Base-by-base conservation (phyloP, 495 filamentous ascomycete species). In the Podospora didyma region DNA sequence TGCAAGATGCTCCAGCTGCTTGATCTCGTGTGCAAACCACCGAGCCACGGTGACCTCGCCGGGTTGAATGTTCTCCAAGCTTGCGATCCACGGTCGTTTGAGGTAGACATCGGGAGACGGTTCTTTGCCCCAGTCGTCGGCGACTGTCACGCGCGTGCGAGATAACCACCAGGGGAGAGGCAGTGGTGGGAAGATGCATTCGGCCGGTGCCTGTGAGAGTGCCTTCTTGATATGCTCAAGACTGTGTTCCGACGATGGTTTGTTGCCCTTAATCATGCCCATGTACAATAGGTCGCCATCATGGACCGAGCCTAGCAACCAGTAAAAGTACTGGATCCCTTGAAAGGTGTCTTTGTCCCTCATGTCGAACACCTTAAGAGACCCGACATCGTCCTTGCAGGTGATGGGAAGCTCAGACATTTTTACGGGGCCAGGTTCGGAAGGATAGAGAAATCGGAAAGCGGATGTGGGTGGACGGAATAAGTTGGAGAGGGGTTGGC, bases 21-120 rank as follows among this genome's bases (percentile, higher is more conserved):
- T 46, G 44, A 46, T 46, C 44, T 46, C 44, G n/a, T 46, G 44
- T 20, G 44, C 44, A 46, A 46, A 46, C 44, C 44, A 46, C 44
- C n/a, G 17, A 4, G 44, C 44, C 21, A 46, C 44, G 17, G 17
- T 46, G 44, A 10, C 19, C 44, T 46, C 34, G 1, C 34, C 34
- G 34, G 34, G 34, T 37, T 37, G 34, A 11, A 11, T 20, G 44
- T 46, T n/a, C n/a, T n/a, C 44, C n/a, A 46, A 46, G 44, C 19
- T 22, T 46, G n/a, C 11, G 44, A 46, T 17, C 44, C 44, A 46
- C 17, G 44, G 44, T 46, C 44, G 44, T 46, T 46, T 46, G 44
- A 46, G 44, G 21, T 46, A 46, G 44, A 46, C 10, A 46, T 46
- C 44, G 10, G 44, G 44, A 21, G n/a, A 6, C 4, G 44, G 44